Evolutionary conservation across 306 rosid genomes (phyloP), one percentile per base, ranked within the genome.

Genomic region (Vigna trinervia): DNA sequence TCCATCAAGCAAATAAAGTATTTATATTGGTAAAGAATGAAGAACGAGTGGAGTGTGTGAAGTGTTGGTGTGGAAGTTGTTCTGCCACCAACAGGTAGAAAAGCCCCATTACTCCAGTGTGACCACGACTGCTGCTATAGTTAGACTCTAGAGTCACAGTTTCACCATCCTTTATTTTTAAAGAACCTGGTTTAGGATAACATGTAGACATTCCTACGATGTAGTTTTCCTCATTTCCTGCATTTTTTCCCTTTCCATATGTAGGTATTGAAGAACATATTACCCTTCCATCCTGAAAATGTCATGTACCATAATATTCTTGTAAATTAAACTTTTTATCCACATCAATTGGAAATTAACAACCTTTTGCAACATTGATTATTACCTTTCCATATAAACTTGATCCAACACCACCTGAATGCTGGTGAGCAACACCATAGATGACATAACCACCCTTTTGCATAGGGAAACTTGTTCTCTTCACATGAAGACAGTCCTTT

Each of bases 181-280:
- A 50, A 43, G 91, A 83, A 53, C 98, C 95, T 12, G 85, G 86
- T 52, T 8, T 39, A 56, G 98, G 98, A 80, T 87, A 93, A 74
- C 98, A 93, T 46, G 90, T 87, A 1, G 89, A 69, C 98, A 93
- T 93, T 81, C 98, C 98, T n/a, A 93, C 90, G 5, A 93, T 77
- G 75, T 89, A 91, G 0, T 87, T 86, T 6, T 59, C 75, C 45
- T 93, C 98, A 46, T 93, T 86, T 74, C 97, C 98, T 20, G 87
- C 86, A 64, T 91, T 92, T 2, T 74, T 39, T 1, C 98, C 96
- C 12, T 59, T 38, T 77, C 98, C 98, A 69, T 93, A 93, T n/a
- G 71, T 80, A 67, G 98, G 87, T 32, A 46, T 77, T 1, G 98
- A 93, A 0, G 95, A 85, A 79, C 98, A 93, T 67, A 93, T 75